phyloP scores from a whole-genome alignment of 441 rosid species.

The Adansonia grandidieri region DNA sequence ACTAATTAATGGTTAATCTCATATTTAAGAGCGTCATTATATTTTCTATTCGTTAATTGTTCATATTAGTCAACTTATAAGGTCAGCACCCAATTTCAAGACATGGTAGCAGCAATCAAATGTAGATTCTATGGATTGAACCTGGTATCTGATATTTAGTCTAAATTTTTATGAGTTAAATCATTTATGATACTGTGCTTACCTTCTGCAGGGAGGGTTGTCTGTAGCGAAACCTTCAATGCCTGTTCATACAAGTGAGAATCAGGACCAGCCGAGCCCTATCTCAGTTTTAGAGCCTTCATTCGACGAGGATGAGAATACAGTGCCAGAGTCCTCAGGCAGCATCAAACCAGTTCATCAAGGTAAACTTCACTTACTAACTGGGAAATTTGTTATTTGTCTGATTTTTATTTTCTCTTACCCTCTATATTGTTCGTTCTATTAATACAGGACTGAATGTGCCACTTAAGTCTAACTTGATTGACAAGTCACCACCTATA shows the following conservation, averaged over 20 bases:
- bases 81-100: background rate
- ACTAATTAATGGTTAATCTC: background rate
- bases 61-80: conserved; percentile 1
- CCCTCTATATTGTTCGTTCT: background rate
- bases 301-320: background rate
- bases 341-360: background rate
- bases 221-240: conserved; percentile 6
- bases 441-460: background rate
- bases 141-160: conserved; percentile 8
- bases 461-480: conserved; percentile 8
- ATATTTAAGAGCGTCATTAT: background rate
- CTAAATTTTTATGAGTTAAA: background rate
- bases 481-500: conserved; percentile 3
- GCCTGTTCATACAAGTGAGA: background rate
- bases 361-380: background rate
- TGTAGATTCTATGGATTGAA: conserved; percentile 1
- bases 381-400: background rate
- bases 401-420: background rate
- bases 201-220: background rate
- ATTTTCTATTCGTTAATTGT: conserved; percentile 1
- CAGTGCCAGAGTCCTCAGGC: background rate
- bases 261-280: conserved; percentile 6
- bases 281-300: background rate
- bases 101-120: background rate
- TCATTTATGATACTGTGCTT: background rate